Base-by-base conservation (phyloP, 768 basidiomycete genomes). In the Phaffia tasmanica region DNA sequence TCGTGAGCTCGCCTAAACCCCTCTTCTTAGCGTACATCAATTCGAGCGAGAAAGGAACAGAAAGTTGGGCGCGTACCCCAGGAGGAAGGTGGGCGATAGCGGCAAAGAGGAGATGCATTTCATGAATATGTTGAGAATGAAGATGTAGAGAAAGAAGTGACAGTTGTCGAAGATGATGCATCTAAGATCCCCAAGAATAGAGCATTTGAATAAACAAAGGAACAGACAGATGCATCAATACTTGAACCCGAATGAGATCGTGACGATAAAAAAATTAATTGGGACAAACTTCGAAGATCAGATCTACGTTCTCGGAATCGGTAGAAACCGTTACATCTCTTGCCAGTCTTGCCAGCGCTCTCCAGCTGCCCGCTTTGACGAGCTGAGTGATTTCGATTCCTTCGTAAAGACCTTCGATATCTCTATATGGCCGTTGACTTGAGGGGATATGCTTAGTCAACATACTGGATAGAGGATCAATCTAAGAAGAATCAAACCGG, bases 11-110 rank as follows among this genome's bases (percentile, higher is more conserved):
- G 55, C 63, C 66, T 15, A 67, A 55, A 32, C 66, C 66, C 53
- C 54, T 57, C 9, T 60, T 62, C 23, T 63, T 53, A 1, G 66
- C 66, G 6, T 62, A 62, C 66, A 67, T 67, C 23, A 67, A 55
- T 30, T 67, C 66, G 27, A 67, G 61, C 5, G 48, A 42, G 61
- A 67, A 67, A 18, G 66, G 66, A 32, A 67, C 54, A 9, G 46
- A 30, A n/a, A 67, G 1, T 60, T 49, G 47, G 7, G 61, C 30
- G 30, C 59, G 66, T 1, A 56, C 21, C 19, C 61, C 3, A 21
- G 54, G 32, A 9, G 61, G 55, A 29, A 67, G 66, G 27, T 51
- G 55, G 27, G 18, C 42, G 25, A 64, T 18, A 8, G 51, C 50
- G 11, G 54, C 32, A 53, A 64, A 64, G 53, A 64, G 63, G 25